Evolutionary conservation across 371 early-diverging fungal species (phyloP), one percentile per base, ranked within the genome.

Genomic region (Coemansia sp.): DNA sequence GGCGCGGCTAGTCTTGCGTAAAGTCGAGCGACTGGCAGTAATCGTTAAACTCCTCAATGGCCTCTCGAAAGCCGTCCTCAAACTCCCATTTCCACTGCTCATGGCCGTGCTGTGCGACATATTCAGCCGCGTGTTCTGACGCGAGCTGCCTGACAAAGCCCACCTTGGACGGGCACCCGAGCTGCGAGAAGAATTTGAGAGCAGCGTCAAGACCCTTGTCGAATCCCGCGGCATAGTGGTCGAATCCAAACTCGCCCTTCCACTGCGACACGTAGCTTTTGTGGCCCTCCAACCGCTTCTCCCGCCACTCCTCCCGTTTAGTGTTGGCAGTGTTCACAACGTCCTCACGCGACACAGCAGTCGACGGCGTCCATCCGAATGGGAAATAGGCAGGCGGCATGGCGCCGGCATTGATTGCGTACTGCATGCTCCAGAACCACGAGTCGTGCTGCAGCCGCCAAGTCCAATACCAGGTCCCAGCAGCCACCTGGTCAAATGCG

Each of bases 351-450:
- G 14, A 11, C 14, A 36, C 16, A 11, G 34, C 48, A 3, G 47
- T 31, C 5, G 3, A 4, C 2, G 13, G n/a, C 13, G n/a, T n/a
- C 16, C 35, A 59, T 14, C 48, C 59, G 31, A 59, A 59, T 9
- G 49, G 34, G 30, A 59, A 59, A 10, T 59, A 59, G 4, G 14
- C n/a, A 11, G 59, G 31, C 11, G 51, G 59, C 49, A 51, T 48
- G n/a, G 48, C 59, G 2, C 40, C 39, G 3, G 5, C 26, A 35
- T 51, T 48, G 16, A 59, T 34, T 26, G 59, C 47, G 36, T 38
- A 59, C 51, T 59, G 59, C 48, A 59, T 48, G 38, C 59, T 59
- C 59, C 59, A 59, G 13, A 59, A 51, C 59, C 59, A 49, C 51
- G 51, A 40, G 32, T 59, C 59, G 13, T 59, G 39, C 34, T 59